Conservation (phyloP, 2,329 filamentous ascomycete genomes). For the Macroventuria anomochaeta region DNA sequence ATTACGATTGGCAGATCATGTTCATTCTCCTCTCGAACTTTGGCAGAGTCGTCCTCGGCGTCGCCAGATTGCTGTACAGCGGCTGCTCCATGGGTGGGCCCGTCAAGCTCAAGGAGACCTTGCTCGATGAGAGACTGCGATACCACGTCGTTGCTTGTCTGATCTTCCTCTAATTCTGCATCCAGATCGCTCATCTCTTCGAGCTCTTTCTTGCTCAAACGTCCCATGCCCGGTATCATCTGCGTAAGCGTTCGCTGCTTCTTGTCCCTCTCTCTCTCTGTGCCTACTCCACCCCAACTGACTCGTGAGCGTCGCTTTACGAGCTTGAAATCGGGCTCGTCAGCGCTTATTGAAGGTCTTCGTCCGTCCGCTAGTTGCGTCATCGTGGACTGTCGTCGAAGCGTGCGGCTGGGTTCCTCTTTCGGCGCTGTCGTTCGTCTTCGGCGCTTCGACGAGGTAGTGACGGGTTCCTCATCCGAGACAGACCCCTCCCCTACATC, state of each 20-base stretch:
- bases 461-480: constrained; percentile 12
- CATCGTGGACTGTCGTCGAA: constrained; percentile 46
- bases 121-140: constrained; percentile 27
- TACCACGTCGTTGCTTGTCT: constrained; percentile 22
- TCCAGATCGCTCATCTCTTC: constrained; percentile 24
- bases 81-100: too few relatives aligned
- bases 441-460: constrained; percentile 29
- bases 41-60: not conserved
- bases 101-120: constrained; percentile 14
- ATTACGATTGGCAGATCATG: not conserved
- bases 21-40: not conserved
- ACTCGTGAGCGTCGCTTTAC: constrained; percentile 26
- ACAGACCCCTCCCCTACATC: constrained; percentile 8
- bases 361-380: constrained; percentile 42
- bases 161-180: constrained; percentile 20
- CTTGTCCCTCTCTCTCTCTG: constrained; percentile 22
- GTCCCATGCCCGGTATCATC: constrained; percentile 40
- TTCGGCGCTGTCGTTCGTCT: constrained; percentile 15
- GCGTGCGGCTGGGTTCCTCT: constrained; percentile 17
- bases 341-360: constrained; percentile 21
- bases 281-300: constrained; percentile 30
- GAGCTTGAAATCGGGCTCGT: constrained; percentile 36
- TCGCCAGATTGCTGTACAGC: not conserved
- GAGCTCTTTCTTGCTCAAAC: constrained; percentile 17
- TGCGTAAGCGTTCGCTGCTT: constrained; percentile 45